Percentiles rank a stretch among this genome's conserved stretches.
These are phyloP conservation scores for Dactylellina cionopaga DNA, from an alignment of 2,329 filamentous ascomycete species.

Conservation along the genomic window DNA sequence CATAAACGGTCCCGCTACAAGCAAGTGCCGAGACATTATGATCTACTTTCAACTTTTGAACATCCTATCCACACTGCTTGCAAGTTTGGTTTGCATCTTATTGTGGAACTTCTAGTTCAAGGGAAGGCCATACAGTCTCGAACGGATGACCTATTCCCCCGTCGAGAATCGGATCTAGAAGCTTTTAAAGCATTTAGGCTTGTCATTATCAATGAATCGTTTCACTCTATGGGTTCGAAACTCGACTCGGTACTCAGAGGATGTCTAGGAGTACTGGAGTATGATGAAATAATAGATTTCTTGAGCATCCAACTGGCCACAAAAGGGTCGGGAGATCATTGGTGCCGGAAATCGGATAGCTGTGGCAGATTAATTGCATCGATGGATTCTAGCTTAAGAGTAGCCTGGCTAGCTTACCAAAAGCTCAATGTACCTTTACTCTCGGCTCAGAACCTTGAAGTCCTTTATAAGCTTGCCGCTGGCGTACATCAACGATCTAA, in stretches of 20 bases:
- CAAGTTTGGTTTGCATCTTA: slow-evolving; percentile 8
- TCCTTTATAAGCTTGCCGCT: neutral
- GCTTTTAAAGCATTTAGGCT: neutral
- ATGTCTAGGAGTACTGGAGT: neutral
- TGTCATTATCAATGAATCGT: no score
- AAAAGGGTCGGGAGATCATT: neutral
- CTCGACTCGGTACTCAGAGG: neutral
- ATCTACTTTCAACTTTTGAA: neutral
- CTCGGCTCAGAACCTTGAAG: no score
- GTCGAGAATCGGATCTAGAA: neutral
- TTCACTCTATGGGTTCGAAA: neutral
- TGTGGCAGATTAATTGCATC: neutral
- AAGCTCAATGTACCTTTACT: neutral
- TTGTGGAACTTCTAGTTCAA: slow-evolving; percentile 16
- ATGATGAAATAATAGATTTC: neutral
- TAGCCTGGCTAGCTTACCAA: slow-evolving; percentile 8
- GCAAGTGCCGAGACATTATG: neutral
- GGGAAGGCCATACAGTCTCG: neutral
- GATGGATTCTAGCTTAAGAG: neutral
- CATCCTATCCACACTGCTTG: neutral
- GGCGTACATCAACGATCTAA: neutral
- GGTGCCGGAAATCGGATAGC: neutral
- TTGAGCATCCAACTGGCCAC: neutral
- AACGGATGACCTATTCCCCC: neutral
- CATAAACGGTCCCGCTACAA: neutral